Evolutionary conservation across 352 stramenopile species (phyloP).

Genomic region (Globisporangium heterothallicum): DNA sequence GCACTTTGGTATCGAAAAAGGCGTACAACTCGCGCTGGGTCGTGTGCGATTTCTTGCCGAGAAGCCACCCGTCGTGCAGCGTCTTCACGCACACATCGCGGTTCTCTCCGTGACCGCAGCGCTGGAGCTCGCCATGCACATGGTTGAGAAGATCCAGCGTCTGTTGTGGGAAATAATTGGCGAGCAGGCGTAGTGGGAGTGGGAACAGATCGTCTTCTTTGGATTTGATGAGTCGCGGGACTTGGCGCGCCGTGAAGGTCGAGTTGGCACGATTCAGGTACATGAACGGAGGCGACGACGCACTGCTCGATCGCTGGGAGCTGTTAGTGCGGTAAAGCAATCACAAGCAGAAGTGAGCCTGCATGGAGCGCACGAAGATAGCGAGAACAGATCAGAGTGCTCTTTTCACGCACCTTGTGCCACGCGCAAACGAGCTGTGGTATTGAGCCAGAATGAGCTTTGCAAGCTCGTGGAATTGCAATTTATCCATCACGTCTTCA

Average conservation of each 20-base stretch:
- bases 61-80: conserved; percentile 46
- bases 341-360: not conserved
- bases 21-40: conserved; percentile 50
- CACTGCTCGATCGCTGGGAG: not conserved
- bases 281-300: conserved; percentile 29
- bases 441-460: conserved; percentile 29
- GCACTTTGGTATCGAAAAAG: conserved; percentile 57
- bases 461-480: conserved; percentile 30
- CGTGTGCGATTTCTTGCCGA: conserved; percentile 39
- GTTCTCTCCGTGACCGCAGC: conserved; percentile 18
- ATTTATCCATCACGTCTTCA: conserved; percentile 12
- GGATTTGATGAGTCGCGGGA: conserved; percentile 47
- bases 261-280: conserved; percentile 57
- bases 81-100: conserved; percentile 55
- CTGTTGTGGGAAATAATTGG: conserved; percentile 40
- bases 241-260: conserved; percentile 40
- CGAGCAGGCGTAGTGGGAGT: conserved; percentile 30
- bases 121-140: conserved; percentile 35
- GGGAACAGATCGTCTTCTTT: conserved; percentile 49
- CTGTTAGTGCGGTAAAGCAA: not conserved
- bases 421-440: conserved; percentile 6
- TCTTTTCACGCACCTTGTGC: conserved; percentile 3
- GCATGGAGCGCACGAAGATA: not conserved
- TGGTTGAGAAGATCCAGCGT: conserved; percentile 34
- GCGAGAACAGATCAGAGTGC: no score